A percentile compares a stretch with the other conserved stretches of the same genome.
These are phyloP conservation scores for Ogataea paraovalis DNA, from an alignment of 805 yeast genomes.

Conservation along the genomic window DNA sequence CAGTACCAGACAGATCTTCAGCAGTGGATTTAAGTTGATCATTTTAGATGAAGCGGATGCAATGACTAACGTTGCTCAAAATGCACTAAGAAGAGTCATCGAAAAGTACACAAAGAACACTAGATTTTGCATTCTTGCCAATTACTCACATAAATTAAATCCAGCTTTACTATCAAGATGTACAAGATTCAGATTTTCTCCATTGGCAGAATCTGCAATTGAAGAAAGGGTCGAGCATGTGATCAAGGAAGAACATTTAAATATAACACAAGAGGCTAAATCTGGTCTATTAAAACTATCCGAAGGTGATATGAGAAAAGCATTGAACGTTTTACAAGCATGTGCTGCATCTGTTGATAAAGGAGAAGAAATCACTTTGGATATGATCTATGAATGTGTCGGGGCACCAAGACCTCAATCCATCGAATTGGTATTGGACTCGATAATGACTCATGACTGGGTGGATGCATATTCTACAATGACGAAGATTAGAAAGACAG, in stretches of 20 bases:
- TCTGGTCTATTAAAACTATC: slow-evolving; percentile 64
- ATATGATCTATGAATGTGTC: slow-evolving; percentile 86
- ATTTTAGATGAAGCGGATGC: slow-evolving; percentile 96
- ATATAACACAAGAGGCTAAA: slow-evolving; percentile 55
- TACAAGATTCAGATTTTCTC: slow-evolving; percentile 90
- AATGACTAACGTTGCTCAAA: slow-evolving; percentile 86
- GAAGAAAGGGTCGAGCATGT: slow-evolving; percentile 65
- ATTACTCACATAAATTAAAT: slow-evolving; percentile 90
- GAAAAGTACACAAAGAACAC: slow-evolving; percentile 93
- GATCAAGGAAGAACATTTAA: slow-evolving; percentile 60
- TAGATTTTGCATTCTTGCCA: slow-evolving; percentile 93
- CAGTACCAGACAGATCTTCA: slow-evolving; percentile 88
- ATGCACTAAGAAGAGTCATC: slow-evolving; percentile 76
- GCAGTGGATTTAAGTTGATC: slow-evolving; percentile 79
- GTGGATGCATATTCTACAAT: slow-evolving; percentile 67
- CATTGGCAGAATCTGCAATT: slow-evolving; percentile 66
- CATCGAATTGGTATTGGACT: slow-evolving; percentile 66
- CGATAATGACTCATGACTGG: slow-evolving; percentile 87
- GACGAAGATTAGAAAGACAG: slow-evolving; percentile 56
- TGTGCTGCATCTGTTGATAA: slow-evolving; percentile 71
- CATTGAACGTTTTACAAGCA: slow-evolving; percentile 90
- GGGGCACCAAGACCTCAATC: slow-evolving; percentile 95
- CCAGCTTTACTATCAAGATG: slow-evolving; percentile 95
- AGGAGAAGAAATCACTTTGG: slow-evolving; percentile 54
- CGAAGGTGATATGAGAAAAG: slow-evolving; percentile 96